These are phyloP conservation scores for Daldinia sp. DNA, from an alignment of 2,329 filamentous ascomycete species.

Conservation along the genomic window DNA sequence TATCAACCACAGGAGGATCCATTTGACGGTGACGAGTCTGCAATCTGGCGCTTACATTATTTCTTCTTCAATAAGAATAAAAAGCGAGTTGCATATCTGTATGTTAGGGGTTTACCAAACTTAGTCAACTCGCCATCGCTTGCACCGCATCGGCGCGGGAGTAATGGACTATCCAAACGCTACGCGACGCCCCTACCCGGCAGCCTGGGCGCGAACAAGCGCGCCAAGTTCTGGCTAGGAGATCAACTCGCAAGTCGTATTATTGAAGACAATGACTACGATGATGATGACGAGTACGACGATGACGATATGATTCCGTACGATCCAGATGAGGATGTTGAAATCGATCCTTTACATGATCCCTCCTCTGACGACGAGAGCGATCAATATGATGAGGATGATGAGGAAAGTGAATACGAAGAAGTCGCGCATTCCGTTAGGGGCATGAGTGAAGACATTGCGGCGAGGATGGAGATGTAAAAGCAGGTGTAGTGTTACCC, in stretches of 20 bases:
- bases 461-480: slow-evolving; percentile 72
- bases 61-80: slow-evolving; percentile 96
- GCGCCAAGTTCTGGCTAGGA: slow-evolving; percentile 89
- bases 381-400: slow-evolving; percentile 60
- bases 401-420: slow-evolving; percentile 55
- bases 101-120: slow-evolving; percentile 87
- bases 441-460: slow-evolving; percentile 73
- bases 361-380: slow-evolving; percentile 64
- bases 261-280: slow-evolving; percentile 60
- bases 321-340: slow-evolving; percentile 70
- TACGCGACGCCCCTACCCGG: slow-evolving; percentile 47
- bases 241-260: slow-evolving; percentile 68
- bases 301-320: slow-evolving; percentile 61
- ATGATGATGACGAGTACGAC: slow-evolving; percentile 64
- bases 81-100: slow-evolving; percentile 94
- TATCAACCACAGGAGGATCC: slow-evolving; percentile 92
- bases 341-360: slow-evolving; percentile 66
- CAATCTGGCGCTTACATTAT: slow-evolving; percentile 95
- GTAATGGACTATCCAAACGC: slow-evolving; percentile 49
- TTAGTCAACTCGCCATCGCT: slow-evolving; percentile 60
- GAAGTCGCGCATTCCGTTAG: slow-evolving; percentile 62
- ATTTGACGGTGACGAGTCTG: slow-evolving; percentile 90
- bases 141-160: slow-evolving; percentile 48
- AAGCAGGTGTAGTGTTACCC: background rate
- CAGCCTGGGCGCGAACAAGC: slow-evolving; percentile 74